Base-by-base conservation (phyloP, 305 asterid species). In the Rubia peregrina region DNA sequence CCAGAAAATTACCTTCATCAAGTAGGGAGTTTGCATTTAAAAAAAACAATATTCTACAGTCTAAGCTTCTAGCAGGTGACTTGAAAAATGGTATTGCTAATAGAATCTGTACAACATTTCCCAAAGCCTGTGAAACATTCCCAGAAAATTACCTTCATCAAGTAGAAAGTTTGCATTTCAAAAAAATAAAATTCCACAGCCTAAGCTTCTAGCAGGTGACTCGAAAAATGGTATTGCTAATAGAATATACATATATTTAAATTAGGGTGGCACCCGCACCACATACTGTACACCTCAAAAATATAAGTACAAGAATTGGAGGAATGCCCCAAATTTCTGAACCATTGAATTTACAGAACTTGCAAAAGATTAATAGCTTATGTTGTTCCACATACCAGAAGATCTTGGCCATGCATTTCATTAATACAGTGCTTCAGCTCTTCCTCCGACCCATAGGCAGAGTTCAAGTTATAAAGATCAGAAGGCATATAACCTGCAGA, bases 401-500 rank as follows among this genome's bases (percentile, higher is more conserved):
- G 78, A 72, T 75, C 76, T 40, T 79, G 83, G 61, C 75, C 71
- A 65, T 79, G 83, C 79, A 81, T 76, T 70, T 72, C 80, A 70
- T 72, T 78, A 65, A 76, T 75, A 73, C 86, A 80, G 65, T 65
- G 3, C 67, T 76, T 81, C 64, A 81, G 75, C 77, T 81, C 82
- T 62, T 81, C 85, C 76, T 41, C 76, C 8, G 82, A 69, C 62
- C 85, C 85, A 71, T 75, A 81, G 41, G 80, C 82, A 57, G 86
- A 80, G 74, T 80, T 82, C 77, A 82, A 78, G 81, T 82, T 82
- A 79, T 82, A 82, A 61, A 82, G 80, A 73, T 82, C 86, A 61
- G 82, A 80, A 69, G 86, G 86, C 86, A 82, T 80, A 77, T 82
- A 82, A 70, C 86, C 86, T 81, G 85, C 74, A 78, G 42, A 30